Evolutionary conservation across 257 asterid genomes (phyloP), one percentile per base, ranked within the genome.

Genomic region (Haberlea rhodopensis): DNA sequence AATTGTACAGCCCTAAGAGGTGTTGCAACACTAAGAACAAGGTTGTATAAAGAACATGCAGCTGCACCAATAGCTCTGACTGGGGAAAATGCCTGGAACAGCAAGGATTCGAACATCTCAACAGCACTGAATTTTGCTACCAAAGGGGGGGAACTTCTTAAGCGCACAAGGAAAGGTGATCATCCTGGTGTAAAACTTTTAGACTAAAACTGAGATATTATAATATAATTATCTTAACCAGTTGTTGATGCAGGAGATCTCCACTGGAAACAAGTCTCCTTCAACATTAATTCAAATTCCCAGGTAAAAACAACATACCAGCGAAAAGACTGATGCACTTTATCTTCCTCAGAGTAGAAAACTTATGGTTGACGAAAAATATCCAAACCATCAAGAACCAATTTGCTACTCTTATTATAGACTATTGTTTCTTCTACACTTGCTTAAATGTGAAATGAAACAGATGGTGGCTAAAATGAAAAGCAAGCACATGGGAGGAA

Each of bases 401-500:
- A 3, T 46, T 3, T 6, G 43, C 48, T 18, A 34, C 56, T 25
- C 25, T 46, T 45, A 20, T 28, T 20, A 19, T 51, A 56, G 8
- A 58, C 5, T 58, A 4, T 22, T 25, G 43, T 24, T 9, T 28
- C 23, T 23, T 64, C 9, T 52, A 22, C 43, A 20, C 23, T 18
- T 51, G 29, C 29, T 23, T 24, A 73, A 62, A 56, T 29, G 56
- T 75, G 57, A 62, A 66, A 73, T 71, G 73, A 64, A 73, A 81
- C 88, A 87, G 95, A 92, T 86, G 60, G 91, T 90, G 69, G 88
- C 80, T 15, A 87, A 90, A 72, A 62, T 85, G 94, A 90, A 90
- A 71, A 90, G 97, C 91, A 90, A 85, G 79, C 80, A 87, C 67
- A 87, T 90, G 75, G 97, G 82, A 68, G 95, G 95, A 67, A 87